These are phyloP conservation scores for Cryphonectria nitschkei DNA, from an alignment of 2,329 filamentous ascomycete species.

Conservation along the genomic window DNA sequence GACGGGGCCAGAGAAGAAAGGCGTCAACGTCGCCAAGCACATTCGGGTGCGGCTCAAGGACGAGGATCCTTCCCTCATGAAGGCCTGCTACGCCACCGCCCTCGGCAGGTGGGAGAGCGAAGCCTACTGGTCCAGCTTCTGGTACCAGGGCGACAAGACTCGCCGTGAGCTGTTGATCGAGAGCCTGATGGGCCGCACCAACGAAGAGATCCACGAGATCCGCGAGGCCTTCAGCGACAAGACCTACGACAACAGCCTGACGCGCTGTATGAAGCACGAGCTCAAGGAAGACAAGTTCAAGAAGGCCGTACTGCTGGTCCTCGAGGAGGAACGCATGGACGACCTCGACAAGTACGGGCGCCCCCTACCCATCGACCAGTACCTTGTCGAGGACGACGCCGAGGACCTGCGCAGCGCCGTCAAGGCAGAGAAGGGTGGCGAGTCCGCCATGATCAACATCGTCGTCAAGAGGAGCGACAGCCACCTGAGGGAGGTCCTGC, in stretches of 20 bases:
- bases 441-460: constrained; percentile 84
- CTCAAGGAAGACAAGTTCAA: constrained; percentile 97
- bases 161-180: constrained; percentile 91
- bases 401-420: constrained; percentile 70
- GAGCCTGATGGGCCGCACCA: constrained; percentile 85
- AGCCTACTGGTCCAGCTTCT: constrained; percentile 97
- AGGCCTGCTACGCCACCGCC: constrained; percentile 87
- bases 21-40: constrained; percentile 85
- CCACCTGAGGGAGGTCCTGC: constrained; percentile 80
- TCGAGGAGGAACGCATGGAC: constrained; percentile 84
- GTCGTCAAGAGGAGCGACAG: constrained; percentile 78
- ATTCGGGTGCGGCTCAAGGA: constrained; percentile 78
- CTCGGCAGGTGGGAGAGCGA: constrained; percentile 91
- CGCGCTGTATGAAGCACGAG: constrained; percentile 87
- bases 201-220: constrained; percentile 84
- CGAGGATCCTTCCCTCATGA: constrained; percentile 76
- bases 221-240: constrained; percentile 90
- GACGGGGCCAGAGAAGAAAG: constrained; percentile 70
- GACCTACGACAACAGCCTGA: constrained; percentile 81
- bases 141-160: constrained; percentile 87
- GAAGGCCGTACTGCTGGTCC: constrained; percentile 77
- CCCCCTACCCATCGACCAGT: constrained; percentile 58
- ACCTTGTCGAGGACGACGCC: constrained; percentile 72
- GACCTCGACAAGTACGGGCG: constrained; percentile 71
- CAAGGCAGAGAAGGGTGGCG: constrained; percentile 77